Evolutionary conservation across 176 grass and related monocot species (phyloP), one percentile per base, ranked within the genome.

Genomic region (Hordeum marinum): DNA sequence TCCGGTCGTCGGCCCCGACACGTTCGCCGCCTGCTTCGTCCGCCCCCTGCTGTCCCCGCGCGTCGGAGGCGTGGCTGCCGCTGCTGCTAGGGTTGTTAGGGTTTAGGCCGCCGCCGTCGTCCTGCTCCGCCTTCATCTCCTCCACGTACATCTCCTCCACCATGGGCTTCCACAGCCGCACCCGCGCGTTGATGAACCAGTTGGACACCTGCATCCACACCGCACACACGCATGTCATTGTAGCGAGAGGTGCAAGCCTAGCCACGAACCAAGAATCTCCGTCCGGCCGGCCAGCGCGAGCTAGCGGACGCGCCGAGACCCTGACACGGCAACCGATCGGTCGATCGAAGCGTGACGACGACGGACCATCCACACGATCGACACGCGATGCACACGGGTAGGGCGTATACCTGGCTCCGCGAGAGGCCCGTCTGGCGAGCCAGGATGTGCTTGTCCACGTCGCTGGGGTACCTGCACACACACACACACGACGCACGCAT

Each of bases 101-200:
- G 46, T 50, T 50, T 50, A 17, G 14, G 3, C 65, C 4, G 43
- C 26, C 6, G 57, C 25, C 75, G 35, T 63, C 88, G 6, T 86
- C 75, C 79, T 87, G 85, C 27, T 80, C 63, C 6, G 6, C 86
- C 80, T 97, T 97, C 78, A 87, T 92, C 80, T 97, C 95, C 81
- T 94, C 92, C 75, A 87, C 67, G 92, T 97, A 97, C 95, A 97
- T 97, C 86, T 97, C 92, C 75, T 97, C 95, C 87, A 97, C 90
- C 95, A 97, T 97, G 27, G 95, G 95, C 82, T 97, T 97, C 95
- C 95, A 97, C 20, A 97, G 83, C 81, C 95, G 82, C 43, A 94
- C 92, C 48, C 90, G 81, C 42, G 90, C 92, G 31, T 92, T 92
- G 89, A 94, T 92, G 90, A 92, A 94, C 94, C 94, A 97, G 77